These are phyloP conservation scores for Cladosporium austrohemisphaericum DNA, from an alignment of 2,329 filamentous ascomycete genomes.

Conservation along the genomic window DNA sequence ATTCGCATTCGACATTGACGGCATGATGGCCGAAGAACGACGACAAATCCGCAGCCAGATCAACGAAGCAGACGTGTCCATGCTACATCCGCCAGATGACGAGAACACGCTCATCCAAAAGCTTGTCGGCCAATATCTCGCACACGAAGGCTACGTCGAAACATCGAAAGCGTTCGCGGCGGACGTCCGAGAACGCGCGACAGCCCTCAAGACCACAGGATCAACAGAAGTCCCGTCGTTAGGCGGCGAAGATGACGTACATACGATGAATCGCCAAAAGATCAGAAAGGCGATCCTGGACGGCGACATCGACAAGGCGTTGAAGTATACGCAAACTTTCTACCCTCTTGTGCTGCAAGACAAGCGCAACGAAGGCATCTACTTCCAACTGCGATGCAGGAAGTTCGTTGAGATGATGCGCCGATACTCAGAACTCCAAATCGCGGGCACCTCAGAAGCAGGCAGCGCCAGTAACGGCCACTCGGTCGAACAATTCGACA, in stretches of 20 bases:
- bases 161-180: constrained; percentile 78
- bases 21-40: constrained; percentile 68
- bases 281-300: constrained; percentile 85
- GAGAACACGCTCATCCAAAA: constrained; percentile 79
- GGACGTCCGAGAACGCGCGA: constrained; percentile 57
- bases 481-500: constrained; percentile 34
- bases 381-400: constrained; percentile 82
- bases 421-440: constrained; percentile 62
- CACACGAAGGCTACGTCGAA: constrained; percentile 93
- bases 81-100: constrained; percentile 59
- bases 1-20: constrained; percentile 89
- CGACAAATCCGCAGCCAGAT: constrained; percentile 60
- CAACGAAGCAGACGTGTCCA: constrained; percentile 52
- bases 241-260: constrained; percentile 60
- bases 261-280: constrained; percentile 77
- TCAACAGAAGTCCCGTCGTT: constrained; percentile 38
- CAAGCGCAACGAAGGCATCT: constrained; percentile 66
- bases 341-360: constrained; percentile 78
- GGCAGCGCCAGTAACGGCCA: constrained; percentile 27
- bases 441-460: constrained; percentile 26
- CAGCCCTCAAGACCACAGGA: not conserved
- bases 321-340: constrained; percentile 73
- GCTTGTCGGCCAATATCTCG: constrained; percentile 81
- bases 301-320: constrained; percentile 84
- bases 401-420: constrained; percentile 96